Evolutionary conservation across 495 filamentous ascomycete species (phyloP), one percentile per base, ranked within the genome.

Genomic region (Talaromyces borbonicus): DNA sequence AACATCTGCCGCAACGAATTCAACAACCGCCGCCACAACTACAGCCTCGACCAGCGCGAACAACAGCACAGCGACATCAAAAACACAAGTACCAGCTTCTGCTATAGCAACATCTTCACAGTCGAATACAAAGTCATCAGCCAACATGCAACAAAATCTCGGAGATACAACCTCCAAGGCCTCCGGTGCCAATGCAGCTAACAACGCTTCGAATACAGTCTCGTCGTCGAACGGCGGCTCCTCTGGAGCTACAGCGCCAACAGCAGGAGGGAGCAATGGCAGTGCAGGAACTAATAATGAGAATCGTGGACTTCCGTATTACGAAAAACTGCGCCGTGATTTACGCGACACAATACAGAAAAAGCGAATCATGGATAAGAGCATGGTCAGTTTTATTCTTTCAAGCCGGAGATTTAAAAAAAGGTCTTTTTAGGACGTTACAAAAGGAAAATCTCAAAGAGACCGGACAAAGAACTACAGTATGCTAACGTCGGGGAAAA

Each of bases 241-340:
- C 26, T 66, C 74, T 9, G 43, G 59, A 7, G 23, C 15, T 16
- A 26, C 42, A 31, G n/a, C 23, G 5, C 32, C 30, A 2, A 36
- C 43, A 19, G 56, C 62, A 6, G 56, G 25, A 16, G 35, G 35
- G n/a, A 37, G 33, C 33, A 59, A 51, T 43, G 54, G 52, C 22
- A 61, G 27, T 11, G 44, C 33, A 8, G 35, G 47, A 23, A 55
- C 62, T 5, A 58, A 40, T 22, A 40, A 39, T 22, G 37, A 52
- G 25, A 71, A 66, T 53, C 64, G 75, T 52, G 67, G 72, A 22
- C 52, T 83, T 27, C 80, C 80, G 16, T 84, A 84, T 62, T 86
- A 86, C 53, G 83, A 87, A 61, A 83, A 83, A 55, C 66, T 87
- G 12, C 73, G 81, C 16, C 74, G 79, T 35, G 79, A 85, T 46